Base-by-base conservation (phyloP, 2,329 filamentous ascomycete species). In the Akanthomyces muscarius region DNA sequence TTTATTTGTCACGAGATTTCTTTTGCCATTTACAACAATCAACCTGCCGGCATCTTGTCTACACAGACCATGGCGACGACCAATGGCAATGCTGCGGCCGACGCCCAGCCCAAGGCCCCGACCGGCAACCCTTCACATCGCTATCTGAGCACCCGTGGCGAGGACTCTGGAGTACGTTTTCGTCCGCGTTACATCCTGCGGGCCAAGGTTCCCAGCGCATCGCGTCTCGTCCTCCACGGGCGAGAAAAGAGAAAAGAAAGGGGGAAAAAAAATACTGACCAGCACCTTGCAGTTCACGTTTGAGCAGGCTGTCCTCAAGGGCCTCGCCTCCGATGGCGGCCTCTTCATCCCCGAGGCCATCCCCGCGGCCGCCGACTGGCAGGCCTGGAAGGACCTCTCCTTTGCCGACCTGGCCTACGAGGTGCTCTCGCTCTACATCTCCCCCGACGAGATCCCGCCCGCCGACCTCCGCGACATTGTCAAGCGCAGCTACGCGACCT, bases 301-400 rank as follows among this genome's bases (percentile, higher is more conserved):
- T 75, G 93, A 97, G 77, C 88, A 92, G 61, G 92, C 92, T 53
- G 92, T 97, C 47, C 82, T 97, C 67, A 96, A 96, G 76, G 92
- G 92, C 51, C 86, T 97, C 63, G 92, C 92, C 64, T 82, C 85
- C 52, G 93, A 97, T 72, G 91, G 92, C 64, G 93, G 93, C 60
- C 87, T 97, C 33, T 97, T 94, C 80, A 89, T 97, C 66, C 93
- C 93, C 48, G 89, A 97, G 73, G 83, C 89, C 67, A 89, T 96
- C 66, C 92, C 92, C 56, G 44, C 45, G 6, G 63, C 63, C 18
- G 42, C 58, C 44, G 44, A 48, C 73, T 90, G 88, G 87, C 79
- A 89, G 70, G 82, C 82, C 71, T 97, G 93, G 93, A 84, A 87
- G 70, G 83, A 92, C 71, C 83, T 92, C 66, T 87, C 88, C 50